Evolutionary conservation across 2,329 filamentous ascomycete genomes (phyloP), one percentile per base, ranked within the genome.

Genomic region (Westerdykella ornata): DNA sequence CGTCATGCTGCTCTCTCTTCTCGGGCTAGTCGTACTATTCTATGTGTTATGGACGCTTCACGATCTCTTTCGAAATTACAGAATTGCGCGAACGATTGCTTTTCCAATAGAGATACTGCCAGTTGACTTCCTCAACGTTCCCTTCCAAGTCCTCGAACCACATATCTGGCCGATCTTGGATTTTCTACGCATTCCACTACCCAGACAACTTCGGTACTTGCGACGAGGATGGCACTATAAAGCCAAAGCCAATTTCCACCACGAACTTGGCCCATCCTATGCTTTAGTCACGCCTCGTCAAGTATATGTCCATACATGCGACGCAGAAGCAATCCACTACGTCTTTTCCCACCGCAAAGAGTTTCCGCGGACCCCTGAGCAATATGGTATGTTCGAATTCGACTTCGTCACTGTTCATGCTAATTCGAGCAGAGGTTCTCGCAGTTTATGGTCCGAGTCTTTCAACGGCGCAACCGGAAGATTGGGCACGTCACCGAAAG

Each of bases 401-500:
- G n/a, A n/a, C n/a, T n/a, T n/a, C n/a, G n/a, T n/a, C n/a, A n/a
- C n/a, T n/a, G n/a, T n/a, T 29, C n/a, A 19, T 17, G 12, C 14
- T 31, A 13, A 19, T 15, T n/a, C 36, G 22, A 7, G n/a, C 34
- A 48, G 46, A 46, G 28, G 26, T 50, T 8, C 35, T 52, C 1
- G 49, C 45, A 26, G 43, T 39, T 1, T 54, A 38, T 29, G 47
- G 51, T 2, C 48, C 46, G 17, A 46, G 43, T 22, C 42, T 49
- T 29, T 51, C 44, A 1, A 53, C 48, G 4, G 49, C 48, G 2
- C 35, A 42, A 8, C 18, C 16, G 2, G 57, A 50, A n/a, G 56
- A 64, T 13, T 73, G 70, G 70, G 52, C 63, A n/a, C 59, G 66
- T 9, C 68, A 73, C 37, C 56, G 69, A 4, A 65, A 62, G 20